These are phyloP conservation scores for Penicillium manginii DNA, from an alignment of 495 filamentous ascomycete species.

Conservation along the genomic window DNA sequence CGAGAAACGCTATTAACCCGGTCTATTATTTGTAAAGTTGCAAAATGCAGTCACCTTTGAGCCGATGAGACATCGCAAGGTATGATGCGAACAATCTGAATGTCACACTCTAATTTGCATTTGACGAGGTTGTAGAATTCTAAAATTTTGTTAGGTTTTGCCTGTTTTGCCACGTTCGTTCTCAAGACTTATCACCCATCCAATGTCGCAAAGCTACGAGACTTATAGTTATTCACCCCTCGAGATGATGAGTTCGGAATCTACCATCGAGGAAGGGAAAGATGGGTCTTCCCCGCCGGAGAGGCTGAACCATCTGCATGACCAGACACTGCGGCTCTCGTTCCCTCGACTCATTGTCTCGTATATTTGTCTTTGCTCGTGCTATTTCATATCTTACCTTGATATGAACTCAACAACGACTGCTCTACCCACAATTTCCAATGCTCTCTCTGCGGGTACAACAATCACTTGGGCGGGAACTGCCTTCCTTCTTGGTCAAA, in stretches of 20 bases:
- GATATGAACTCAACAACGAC: conserved; percentile 64
- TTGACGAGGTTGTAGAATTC: neutral
- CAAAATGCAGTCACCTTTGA: neutral
- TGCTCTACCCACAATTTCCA: conserved; percentile 58
- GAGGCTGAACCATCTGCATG: conserved; percentile 24
- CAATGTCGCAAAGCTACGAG: neutral
- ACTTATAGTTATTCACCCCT: neutral
- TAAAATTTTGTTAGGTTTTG: neutral
- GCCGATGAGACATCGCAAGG: neutral
- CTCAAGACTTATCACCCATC: neutral
- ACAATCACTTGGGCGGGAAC: conserved; percentile 74
- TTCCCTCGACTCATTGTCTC: conserved; percentile 52
- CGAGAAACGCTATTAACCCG: neutral
- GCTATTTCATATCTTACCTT: conserved; percentile 58
- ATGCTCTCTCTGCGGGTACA: conserved; percentile 54
- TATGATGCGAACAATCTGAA: neutral
- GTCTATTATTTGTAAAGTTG: conserved; percentile 1
- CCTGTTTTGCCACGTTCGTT: neutral
- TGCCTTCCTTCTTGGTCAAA: conserved; percentile 69
- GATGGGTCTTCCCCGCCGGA: conserved; percentile 3
- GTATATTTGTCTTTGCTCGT: conserved; percentile 52
- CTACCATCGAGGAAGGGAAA: neutral
- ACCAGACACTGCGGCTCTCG: conserved; percentile 57
- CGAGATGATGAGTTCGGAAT: neutral
- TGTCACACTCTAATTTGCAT: neutral